These are phyloP conservation scores for Cordyceps cicadae DNA, from an alignment of 2,329 filamentous ascomycete species.

Conservation along the genomic window DNA sequence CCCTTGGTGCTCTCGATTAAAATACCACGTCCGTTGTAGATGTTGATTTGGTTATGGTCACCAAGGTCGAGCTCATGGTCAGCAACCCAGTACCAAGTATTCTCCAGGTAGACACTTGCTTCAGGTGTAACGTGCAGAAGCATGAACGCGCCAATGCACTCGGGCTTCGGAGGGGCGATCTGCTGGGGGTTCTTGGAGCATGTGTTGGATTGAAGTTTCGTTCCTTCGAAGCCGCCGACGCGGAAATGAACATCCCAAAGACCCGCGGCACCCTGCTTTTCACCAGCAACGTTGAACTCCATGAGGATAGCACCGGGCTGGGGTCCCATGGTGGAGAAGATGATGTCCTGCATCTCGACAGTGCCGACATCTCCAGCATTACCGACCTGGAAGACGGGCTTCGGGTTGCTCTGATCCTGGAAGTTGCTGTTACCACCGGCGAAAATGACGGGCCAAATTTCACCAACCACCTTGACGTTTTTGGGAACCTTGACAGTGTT, in stretches of 20 bases:
- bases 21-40: constrained; percentile 83
- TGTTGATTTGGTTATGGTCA: constrained; percentile 70
- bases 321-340: constrained; percentile 76
- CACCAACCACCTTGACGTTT: constrained; percentile 79
- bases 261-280: constrained; percentile 59
- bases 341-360: constrained; percentile 81
- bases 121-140: constrained; percentile 56
- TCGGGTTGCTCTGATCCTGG: constrained; percentile 64
- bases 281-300: constrained; percentile 76
- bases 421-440: constrained; percentile 66
- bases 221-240: constrained; percentile 79
- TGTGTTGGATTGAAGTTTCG: constrained; percentile 67
- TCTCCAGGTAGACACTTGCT: constrained; percentile 72
- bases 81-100: constrained; percentile 83
- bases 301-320: constrained; percentile 83
- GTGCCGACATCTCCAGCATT: constrained; percentile 65
- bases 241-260: constrained; percentile 97
- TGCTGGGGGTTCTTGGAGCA: constrained; percentile 69
- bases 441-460: constrained; percentile 87
- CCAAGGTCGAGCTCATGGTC: constrained; percentile 78
- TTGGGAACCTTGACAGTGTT: constrained; percentile 65
- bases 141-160: constrained; percentile 68
- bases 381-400: constrained; percentile 80
- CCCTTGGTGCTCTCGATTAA: constrained; percentile 66
- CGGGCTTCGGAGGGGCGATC: constrained; percentile 50